Base-by-base conservation (phyloP, 2,329 filamentous ascomycete genomes). In the Periconia macrospinosa region DNA sequence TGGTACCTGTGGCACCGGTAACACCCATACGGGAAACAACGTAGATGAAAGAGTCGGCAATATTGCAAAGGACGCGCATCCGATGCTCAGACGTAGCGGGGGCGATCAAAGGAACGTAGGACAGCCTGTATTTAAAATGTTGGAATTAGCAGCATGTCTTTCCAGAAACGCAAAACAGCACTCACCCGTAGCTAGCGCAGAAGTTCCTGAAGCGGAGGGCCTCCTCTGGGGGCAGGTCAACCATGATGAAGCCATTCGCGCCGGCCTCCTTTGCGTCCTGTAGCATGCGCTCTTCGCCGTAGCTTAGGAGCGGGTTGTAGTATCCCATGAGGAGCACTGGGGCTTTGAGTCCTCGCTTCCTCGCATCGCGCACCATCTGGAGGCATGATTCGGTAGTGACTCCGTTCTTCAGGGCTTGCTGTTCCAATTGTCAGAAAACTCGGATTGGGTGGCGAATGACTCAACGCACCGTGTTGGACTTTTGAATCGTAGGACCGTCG, bases 11-110 rank as follows among this genome's bases (percentile, higher is more conserved):
- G 14, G 92, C 94, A 65, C 94, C 94, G 10, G 94, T 99, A 52
- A 97, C 93, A 65, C 94, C 94, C 89, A 96, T 95, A 65, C 93
- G 85, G 23, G 93, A 97, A 52, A 99, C 94, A 57, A 99, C 92
- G 74, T 99, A 99, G 77, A 99, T 96, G 80, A 97, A 99, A 3
- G 92, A 97, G 77, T 97, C 93, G 69, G 94, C 94, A 59, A 99
- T 93, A 74, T 91, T 87, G 84, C 94, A 99, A 13, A 99, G 87
- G 41, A 97, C 83, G 78, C 90, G 93, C 92, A 99, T 96, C 68
- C 94, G 90, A 60, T 86, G 82, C 65, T 97, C 92, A 7, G 92
- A 96, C 1, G 94, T 97, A 11, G 92, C 86, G 7, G 94, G 94
- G 0, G 94, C 93, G 65, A 99, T 97, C 49, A 99, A 82, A n/a